A percentile compares a stretch with the other conserved stretches of the same genome.
Evolutionary conservation across 2,329 filamentous ascomycete species (phyloP).

Genomic region (Penicillium sp.): DNA sequence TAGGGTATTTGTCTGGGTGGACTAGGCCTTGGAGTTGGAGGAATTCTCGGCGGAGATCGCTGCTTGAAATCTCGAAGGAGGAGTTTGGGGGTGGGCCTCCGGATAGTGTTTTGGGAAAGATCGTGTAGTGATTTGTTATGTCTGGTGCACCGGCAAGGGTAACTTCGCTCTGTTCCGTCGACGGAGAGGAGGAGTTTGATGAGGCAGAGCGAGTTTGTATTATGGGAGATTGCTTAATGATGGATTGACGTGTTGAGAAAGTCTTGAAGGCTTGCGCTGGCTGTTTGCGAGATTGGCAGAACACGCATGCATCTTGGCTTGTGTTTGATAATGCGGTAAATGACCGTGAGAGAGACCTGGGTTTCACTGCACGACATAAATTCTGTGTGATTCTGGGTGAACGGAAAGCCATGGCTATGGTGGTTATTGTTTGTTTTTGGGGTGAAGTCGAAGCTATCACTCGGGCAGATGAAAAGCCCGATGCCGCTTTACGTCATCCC

Average conservation of each 20-base stretch:
- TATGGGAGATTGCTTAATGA: neutral
- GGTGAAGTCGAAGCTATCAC: neutral
- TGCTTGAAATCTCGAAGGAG: conserved; percentile 69
- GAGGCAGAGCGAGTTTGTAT: conserved; percentile 19
- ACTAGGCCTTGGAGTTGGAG: conserved; percentile 67
- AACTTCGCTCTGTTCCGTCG: conserved; percentile 1
- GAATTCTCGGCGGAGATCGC: conserved; percentile 75
- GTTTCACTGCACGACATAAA: conserved; percentile 3
- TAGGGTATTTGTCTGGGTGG: conserved; percentile 50
- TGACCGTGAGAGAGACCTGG: conserved; percentile 3
- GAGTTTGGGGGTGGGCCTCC: conserved; percentile 71
- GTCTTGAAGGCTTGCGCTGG: conserved; percentile 1
- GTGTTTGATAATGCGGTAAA: conserved; percentile 6
- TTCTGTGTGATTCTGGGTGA: conserved; percentile 13
- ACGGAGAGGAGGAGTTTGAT: conserved; percentile 11
- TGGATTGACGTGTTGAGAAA: neutral
- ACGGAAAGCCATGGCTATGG: conserved; percentile 14
- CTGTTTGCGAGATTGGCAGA: conserved; percentile 14
- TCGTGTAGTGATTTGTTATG: conserved; percentile 68
- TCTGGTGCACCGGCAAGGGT: conserved; percentile 30
- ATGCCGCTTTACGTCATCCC: conserved; percentile 24
- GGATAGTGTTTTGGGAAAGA: conserved; percentile 80
- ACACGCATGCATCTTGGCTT: conserved; percentile 14
- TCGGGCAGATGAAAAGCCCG: conserved; percentile 1
- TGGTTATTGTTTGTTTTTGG: neutral